Percentiles rank a stretch among this genome's conserved stretches.
Evolutionary conservation across 768 basidiomycete species (phyloP).

Genomic region (Phallus indusiatus): DNA sequence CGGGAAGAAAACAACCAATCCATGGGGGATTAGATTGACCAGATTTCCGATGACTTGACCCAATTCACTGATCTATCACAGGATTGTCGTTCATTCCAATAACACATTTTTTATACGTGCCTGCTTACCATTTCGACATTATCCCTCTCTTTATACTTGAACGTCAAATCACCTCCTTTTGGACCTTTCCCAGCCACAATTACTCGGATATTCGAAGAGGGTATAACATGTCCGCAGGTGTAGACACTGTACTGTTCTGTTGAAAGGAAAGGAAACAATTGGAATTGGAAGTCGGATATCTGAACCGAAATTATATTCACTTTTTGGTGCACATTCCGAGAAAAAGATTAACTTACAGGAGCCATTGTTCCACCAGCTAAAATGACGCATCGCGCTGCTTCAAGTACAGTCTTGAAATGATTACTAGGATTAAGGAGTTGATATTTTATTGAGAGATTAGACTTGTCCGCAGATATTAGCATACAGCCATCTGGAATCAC

Average conservation of each 20-base stretch:
- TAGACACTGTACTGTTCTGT: conserved; percentile 61
- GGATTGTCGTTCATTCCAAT: neutral
- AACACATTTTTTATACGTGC: neutral
- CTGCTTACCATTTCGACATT: conserved; percentile 52
- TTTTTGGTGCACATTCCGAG: neutral
- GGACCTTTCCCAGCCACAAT: conserved; percentile 71
- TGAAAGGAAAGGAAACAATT: conserved; percentile 65
- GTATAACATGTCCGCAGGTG: conserved; percentile 90
- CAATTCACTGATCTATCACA: conserved; percentile 60
- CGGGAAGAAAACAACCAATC: conserved; percentile 90
- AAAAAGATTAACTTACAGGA: conserved; percentile 45
- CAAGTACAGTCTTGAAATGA: conserved; percentile 74
- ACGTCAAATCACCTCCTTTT: conserved; percentile 61
- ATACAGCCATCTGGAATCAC: conserved; percentile 61
- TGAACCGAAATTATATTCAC: conserved; percentile 20
- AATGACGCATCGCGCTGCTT: conserved; percentile 73
- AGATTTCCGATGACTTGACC: conserved; percentile 81
- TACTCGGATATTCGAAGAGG: conserved; percentile 64
- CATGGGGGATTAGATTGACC: conserved; percentile 66
- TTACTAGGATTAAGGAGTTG: conserved; percentile 89
- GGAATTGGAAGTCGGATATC: conserved; percentile 80
- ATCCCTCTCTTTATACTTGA: conserved; percentile 68
- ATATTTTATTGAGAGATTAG: conserved; percentile 68
- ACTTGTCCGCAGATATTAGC: conserved; percentile 39
- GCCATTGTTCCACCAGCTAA: conserved; percentile 98